phyloP scores from a whole-genome alignment of 2,329 filamentous ascomycete genomes.

The Venturia pyrina region DNA sequence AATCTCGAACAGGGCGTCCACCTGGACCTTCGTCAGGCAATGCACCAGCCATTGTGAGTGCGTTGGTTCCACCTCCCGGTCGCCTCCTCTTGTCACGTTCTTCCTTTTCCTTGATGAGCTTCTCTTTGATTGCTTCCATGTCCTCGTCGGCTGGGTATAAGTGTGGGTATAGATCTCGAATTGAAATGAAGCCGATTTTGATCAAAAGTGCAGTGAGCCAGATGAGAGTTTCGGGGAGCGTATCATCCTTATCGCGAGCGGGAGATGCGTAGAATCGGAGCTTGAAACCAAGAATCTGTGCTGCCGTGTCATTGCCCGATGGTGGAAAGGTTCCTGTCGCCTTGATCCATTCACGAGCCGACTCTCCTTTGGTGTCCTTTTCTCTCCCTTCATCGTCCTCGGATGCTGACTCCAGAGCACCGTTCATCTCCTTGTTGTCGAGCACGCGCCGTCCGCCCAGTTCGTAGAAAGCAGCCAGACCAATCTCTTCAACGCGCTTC shows the following conservation, averaged over 20 bases:
- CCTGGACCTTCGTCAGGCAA: slow-evolving; percentile 64
- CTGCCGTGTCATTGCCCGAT: slow-evolving; percentile 78
- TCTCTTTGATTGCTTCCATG: slow-evolving; percentile 65
- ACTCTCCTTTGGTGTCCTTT: slow-evolving; percentile 4
- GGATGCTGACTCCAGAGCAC: neutral
- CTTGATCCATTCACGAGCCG: slow-evolving; percentile 57
- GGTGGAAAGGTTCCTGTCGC: slow-evolving; percentile 74
- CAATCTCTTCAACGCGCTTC: slow-evolving; percentile 63
- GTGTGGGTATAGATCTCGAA: slow-evolving; percentile 84
- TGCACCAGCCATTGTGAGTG: slow-evolving; percentile 75
- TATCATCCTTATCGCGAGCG: slow-evolving; percentile 63
- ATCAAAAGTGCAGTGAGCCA: slow-evolving; percentile 86
- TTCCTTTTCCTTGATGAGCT: slow-evolving; percentile 63
- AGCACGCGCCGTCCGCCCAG: slow-evolving; percentile 63
- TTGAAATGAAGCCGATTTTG: slow-evolving; percentile 93
- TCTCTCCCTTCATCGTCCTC: slow-evolving; percentile 12
- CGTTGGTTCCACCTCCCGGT: slow-evolving; percentile 67
- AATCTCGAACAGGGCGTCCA: slow-evolving; percentile 42
- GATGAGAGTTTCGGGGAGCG: slow-evolving; percentile 82
- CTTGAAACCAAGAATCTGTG: slow-evolving; percentile 94
- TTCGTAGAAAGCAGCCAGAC: slow-evolving; percentile 81
- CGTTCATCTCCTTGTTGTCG: slow-evolving; percentile 36
- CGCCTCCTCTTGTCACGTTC: slow-evolving; percentile 65
- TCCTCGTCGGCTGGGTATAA: slow-evolving; percentile 74
- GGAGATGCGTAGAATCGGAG: slow-evolving; percentile 85